These are phyloP conservation scores for Eimeria sp. DNA, from an alignment of 169 alveolate species.

Conservation along the genomic window DNA sequence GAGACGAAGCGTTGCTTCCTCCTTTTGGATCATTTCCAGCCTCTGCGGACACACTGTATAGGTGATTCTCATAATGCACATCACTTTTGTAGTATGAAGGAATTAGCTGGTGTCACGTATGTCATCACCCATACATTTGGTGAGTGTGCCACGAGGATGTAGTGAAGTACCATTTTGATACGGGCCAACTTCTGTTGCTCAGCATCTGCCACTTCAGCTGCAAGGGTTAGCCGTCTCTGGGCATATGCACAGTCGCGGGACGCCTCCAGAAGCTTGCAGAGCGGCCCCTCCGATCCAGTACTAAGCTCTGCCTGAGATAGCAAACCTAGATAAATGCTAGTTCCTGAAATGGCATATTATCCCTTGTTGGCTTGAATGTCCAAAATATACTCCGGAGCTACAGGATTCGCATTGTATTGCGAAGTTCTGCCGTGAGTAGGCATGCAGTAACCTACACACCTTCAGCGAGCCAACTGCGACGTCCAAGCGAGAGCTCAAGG, in stretches of 20 bases:
- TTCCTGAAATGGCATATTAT: neutral
- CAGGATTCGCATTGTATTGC: neutral
- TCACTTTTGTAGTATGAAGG: neutral
- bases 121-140: neutral
- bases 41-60: neutral
- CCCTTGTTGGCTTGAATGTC: neutral
- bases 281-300: neutral
- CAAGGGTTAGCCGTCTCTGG: slow-evolving; percentile 45
- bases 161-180: slow-evolving; percentile 10
- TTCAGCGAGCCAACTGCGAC: neutral
- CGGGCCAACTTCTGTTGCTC: slow-evolving; percentile 24
- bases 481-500: slow-evolving; percentile 32
- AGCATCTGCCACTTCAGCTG: slow-evolving; percentile 59
- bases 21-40: slow-evolving; percentile 32
- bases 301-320: slow-evolving; percentile 8
- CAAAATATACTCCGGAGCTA: neutral
- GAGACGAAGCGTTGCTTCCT: slow-evolving; percentile 11
- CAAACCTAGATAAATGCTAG: neutral
- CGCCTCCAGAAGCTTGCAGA: slow-evolving; percentile 42
- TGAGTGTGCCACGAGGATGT: neutral
- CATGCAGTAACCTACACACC: slow-evolving; percentile 1
- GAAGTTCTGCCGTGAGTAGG: neutral
- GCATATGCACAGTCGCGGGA: neutral
- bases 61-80: neutral
- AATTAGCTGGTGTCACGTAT: neutral